Base-by-base conservation (phyloP, 1,284 basidiomycete genomes). In the Thecaphora frezii region DNA sequence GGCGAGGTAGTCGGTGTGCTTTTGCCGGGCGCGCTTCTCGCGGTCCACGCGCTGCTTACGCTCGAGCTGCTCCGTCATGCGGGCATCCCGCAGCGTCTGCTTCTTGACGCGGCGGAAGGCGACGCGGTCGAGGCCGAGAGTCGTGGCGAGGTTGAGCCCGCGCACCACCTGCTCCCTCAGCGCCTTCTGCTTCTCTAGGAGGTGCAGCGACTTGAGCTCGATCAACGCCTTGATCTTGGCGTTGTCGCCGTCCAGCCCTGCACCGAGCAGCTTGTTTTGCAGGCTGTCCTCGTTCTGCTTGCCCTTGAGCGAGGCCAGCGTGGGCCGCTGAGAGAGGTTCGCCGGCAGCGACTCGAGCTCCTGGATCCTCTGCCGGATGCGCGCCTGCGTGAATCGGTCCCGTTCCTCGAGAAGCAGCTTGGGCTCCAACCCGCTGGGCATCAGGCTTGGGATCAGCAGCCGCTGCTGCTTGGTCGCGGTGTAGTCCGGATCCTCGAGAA, bases 371-470 rank as follows among this genome's bases (percentile, higher is more conserved):
- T 96, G 91, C 50, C 87, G 85, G 56, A 97, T 88, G 28, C 93
- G 88, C 1, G 90, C 89, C 73, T 96, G 89, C 51, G 97, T 87
- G 78, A 88, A 94, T 9, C 89, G 85, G 71, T 97, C 91, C 25
- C 94, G 87, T 80, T 98, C 94, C 62, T 90, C 88, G 73, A 94
- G 84, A 60, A 97, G 83, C 58, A 92, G 86, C 65, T 93, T 88
- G 1, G 93, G 90, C 78, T 99, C 94, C 26, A 98, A 86, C 18
- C 96, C 94, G n/a, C 84, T 82, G 0, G 96, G 96, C 85, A 92
- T 89, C 62, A 97, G 82, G 14, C 90, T 90, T 7, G 93, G 93
- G 37, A 97, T 84, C 44, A 96, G 82, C 36, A 92, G 84, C 5
- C 88, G 85, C 78, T 93, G 90, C 44, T 90, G 84, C 50, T 88